These are phyloP conservation scores for Pythium apleroticum DNA, from an alignment of 352 stramenopile genomes.

Conservation along the genomic window DNA sequence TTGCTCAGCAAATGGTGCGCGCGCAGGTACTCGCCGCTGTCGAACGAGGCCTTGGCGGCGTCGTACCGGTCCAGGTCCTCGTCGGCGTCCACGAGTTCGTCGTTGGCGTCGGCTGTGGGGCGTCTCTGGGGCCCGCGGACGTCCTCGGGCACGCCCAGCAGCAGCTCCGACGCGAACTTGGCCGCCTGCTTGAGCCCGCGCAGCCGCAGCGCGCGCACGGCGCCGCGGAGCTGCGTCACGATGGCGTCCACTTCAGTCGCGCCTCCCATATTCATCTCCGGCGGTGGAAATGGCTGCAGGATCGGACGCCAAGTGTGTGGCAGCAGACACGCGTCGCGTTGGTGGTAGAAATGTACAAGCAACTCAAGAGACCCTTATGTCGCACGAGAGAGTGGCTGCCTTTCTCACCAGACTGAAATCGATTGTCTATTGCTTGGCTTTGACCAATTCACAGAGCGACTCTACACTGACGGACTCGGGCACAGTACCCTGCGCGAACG, in stretches of 20 bases:
- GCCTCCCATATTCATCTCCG: too few relatives aligned
- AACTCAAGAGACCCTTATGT: too few relatives aligned
- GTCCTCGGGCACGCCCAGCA: slow-evolving; percentile 60
- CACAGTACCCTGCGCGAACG: slow-evolving; percentile 63
- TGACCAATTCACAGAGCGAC: background rate
- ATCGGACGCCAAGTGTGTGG: too few relatives aligned
- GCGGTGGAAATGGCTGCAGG: too few relatives aligned
- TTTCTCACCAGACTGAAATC: too few relatives aligned
- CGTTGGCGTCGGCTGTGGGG: background rate
- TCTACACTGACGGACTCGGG: slow-evolving; percentile 7
- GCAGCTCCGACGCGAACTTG: slow-evolving; percentile 72
- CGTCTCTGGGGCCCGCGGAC: slow-evolving; percentile 16
- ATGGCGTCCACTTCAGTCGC: slow-evolving; percentile 36
- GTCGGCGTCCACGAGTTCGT: slow-evolving; percentile 25
- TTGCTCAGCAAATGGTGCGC: slow-evolving; percentile 55
- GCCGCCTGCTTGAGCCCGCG: slow-evolving; percentile 68
- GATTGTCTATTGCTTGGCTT: slow-evolving; percentile 4
- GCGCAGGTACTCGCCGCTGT: slow-evolving; percentile 73
- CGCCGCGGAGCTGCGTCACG: slow-evolving; percentile 48
- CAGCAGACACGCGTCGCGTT: too few relatives aligned
- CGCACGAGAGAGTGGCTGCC: too few relatives aligned
- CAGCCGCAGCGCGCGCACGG: slow-evolving; percentile 47
- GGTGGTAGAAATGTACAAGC: too few relatives aligned
- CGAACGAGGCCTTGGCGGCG: slow-evolving; percentile 66
- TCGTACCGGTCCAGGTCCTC: slow-evolving; percentile 53